Conservation (phyloP, 2,329 filamentous ascomycete species). For the Magnaporthiopsis rhizophila region DNA sequence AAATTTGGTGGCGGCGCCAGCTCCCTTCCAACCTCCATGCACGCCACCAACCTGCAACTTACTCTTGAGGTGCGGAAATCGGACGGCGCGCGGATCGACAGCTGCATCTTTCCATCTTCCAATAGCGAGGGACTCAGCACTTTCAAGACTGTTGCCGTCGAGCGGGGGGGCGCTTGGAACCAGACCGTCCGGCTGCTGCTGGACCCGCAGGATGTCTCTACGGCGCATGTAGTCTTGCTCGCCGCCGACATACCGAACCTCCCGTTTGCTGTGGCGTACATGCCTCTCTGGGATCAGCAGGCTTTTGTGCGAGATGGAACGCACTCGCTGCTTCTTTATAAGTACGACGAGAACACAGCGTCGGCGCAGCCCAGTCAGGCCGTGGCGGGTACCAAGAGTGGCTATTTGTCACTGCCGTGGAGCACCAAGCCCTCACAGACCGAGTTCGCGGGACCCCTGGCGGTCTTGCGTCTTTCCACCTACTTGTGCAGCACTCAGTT, state of each 20-base stretch:
- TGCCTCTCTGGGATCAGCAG: slow-evolving; percentile 87
- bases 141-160: slow-evolving; percentile 78
- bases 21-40: slow-evolving; percentile 52
- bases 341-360: slow-evolving; percentile 84
- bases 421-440: slow-evolving; percentile 54
- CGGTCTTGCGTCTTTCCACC: slow-evolving; percentile 70
- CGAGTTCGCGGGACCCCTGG: slow-evolving; percentile 72
- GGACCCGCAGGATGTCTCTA: slow-evolving; percentile 68
- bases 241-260: slow-evolving; percentile 78
- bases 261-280: slow-evolving; percentile 85
- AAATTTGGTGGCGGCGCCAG: slow-evolving; percentile 66
- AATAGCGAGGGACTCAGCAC: slow-evolving; percentile 72
- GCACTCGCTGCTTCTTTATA: slow-evolving; percentile 77
- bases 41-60: slow-evolving; percentile 72
- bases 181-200: slow-evolving; percentile 80
- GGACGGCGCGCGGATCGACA: slow-evolving; percentile 73
- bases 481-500: slow-evolving; percentile 92
- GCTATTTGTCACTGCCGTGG: slow-evolving; percentile 82
- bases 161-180: slow-evolving; percentile 76
- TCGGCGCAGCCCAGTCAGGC: slow-evolving; percentile 50
- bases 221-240: slow-evolving; percentile 82
- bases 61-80: slow-evolving; percentile 79
- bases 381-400: slow-evolving; percentile 57
- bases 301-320: slow-evolving; percentile 83
- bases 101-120: slow-evolving; percentile 80